Evolutionary conservation across 2,329 filamentous ascomycete genomes (phyloP).

Genomic region (Penicillium brevicompactum): DNA sequence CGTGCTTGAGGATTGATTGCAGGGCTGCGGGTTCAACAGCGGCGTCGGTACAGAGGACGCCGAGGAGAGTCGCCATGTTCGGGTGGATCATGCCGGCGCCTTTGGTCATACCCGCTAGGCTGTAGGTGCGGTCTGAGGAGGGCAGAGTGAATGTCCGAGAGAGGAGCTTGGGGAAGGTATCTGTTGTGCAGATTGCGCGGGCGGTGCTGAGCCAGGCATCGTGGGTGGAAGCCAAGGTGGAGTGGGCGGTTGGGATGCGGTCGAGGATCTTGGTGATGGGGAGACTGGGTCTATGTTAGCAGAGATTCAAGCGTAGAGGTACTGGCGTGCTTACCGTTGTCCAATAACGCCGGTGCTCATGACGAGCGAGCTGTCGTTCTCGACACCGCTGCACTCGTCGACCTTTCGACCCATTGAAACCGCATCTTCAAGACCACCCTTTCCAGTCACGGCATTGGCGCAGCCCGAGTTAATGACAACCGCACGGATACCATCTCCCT

Average conservation of each 20-base stretch:
- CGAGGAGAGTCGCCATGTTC: slow-evolving; percentile 96
- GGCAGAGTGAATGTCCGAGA: slow-evolving; percentile 83
- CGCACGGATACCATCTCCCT: slow-evolving; percentile 71
- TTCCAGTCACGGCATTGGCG: slow-evolving; percentile 94
- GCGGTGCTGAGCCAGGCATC: slow-evolving; percentile 85
- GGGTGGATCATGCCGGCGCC: slow-evolving; percentile 99
- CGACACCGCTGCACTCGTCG: slow-evolving; percentile 63
- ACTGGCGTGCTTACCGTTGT: slow-evolving; percentile 62
- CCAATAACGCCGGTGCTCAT: slow-evolving; percentile 99
- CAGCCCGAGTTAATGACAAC: slow-evolving; percentile 95
- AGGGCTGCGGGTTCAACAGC: slow-evolving; percentile 71
- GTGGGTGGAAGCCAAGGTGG: slow-evolving; percentile 72
- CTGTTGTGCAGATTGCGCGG: slow-evolving; percentile 93
- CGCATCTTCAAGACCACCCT: slow-evolving; percentile 86
- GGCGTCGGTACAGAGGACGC: slow-evolving; percentile 88
- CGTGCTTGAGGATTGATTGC: slow-evolving; percentile 68
- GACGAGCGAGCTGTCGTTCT: slow-evolving; percentile 71
- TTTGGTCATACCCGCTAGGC: slow-evolving; percentile 93
- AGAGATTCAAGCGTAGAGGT: not conserved
- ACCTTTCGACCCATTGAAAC: slow-evolving; percentile 77
- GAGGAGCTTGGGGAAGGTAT: slow-evolving; percentile 95
- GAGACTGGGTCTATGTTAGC: slow-evolving; percentile 54
- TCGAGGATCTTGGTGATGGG: slow-evolving; percentile 88
- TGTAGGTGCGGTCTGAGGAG: slow-evolving; percentile 74
- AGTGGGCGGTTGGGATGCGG: slow-evolving; percentile 76